phyloP scores from a whole-genome alignment of 805 yeast species.

The Candida dajiaensis region DNA sequence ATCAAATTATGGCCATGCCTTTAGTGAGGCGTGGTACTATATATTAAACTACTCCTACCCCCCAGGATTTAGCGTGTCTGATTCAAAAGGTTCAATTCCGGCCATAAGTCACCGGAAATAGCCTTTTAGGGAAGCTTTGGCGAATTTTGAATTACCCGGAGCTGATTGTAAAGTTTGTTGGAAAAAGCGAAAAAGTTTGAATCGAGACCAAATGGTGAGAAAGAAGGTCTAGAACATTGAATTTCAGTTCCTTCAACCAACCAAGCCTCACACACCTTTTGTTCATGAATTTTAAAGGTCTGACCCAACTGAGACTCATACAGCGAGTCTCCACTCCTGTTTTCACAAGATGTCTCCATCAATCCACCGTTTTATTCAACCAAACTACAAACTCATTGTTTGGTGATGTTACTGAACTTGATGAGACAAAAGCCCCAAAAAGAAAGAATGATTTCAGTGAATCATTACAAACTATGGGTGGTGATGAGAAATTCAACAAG shows the following conservation, averaged over 20 bases:
- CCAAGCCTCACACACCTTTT: neutral
- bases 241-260: neutral
- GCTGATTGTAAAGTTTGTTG: neutral
- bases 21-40: too few relatives aligned
- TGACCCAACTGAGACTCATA: neutral
- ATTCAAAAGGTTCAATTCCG: neutral
- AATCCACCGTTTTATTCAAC: neutral
- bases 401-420: constrained; percentile 20
- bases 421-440: constrained; percentile 8
- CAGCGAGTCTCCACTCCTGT: neutral
- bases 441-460: constrained; percentile 19
- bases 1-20: too few relatives aligned
- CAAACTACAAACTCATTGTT: constrained; percentile 13
- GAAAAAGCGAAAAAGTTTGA: neutral
- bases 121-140: neutral
- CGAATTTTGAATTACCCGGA: neutral
- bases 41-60: too few relatives aligned
- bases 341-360: neutral
- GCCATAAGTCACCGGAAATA: neutral
- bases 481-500: constrained; percentile 15
- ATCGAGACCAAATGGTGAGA: neutral
- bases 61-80: neutral
- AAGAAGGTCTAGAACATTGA: neutral
- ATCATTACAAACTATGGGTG: constrained; percentile 21
- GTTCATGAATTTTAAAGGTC: neutral